These are phyloP conservation scores for Catunica adiposa DNA, from an alignment of 2,329 filamentous ascomycete species.

Conservation along the genomic window DNA sequence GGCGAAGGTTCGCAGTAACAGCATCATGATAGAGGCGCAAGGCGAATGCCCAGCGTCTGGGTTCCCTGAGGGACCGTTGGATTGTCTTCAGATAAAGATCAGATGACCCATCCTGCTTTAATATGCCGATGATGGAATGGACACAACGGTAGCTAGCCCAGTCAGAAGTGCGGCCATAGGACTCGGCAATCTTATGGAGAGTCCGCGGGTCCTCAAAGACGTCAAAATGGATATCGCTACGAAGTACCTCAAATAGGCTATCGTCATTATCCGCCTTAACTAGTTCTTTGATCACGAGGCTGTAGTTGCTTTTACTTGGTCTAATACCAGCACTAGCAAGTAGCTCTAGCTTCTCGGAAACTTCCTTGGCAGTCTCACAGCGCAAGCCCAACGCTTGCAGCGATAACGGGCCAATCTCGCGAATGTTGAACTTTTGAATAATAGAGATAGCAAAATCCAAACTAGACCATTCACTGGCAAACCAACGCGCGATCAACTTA, in stretches of 20 bases:
- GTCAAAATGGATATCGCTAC: conserved; percentile 37
- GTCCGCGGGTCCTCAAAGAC: conserved; percentile 33
- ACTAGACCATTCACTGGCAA: conserved; percentile 55
- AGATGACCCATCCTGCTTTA: not conserved
- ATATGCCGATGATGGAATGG: not conserved
- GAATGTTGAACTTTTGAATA: conserved; percentile 53
- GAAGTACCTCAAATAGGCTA: conserved; percentile 26
- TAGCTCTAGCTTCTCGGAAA: not conserved
- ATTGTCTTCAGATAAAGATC: conserved; percentile 14
- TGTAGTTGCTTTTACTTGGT: conserved; percentile 46
- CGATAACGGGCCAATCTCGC: conserved; percentile 56
- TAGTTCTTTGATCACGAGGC: conserved; percentile 46
- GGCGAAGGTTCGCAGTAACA: not conserved
- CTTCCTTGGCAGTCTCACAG: conserved; percentile 6
- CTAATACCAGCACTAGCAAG: conserved; percentile 37
- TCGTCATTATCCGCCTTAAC: conserved; percentile 38
- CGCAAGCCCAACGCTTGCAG: conserved; percentile 61
- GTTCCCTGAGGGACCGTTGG: conserved; percentile 19
- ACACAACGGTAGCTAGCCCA: conserved; percentile 1
- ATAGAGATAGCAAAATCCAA: conserved; percentile 56
- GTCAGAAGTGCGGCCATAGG: conserved; percentile 18
- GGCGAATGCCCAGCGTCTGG: conserved; percentile 19
- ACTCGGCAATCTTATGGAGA: conserved; percentile 25
- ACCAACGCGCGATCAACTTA: conserved; percentile 58
- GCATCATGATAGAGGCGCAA: conserved; percentile 9